phyloP scores from a whole-genome alignment of 805 yeast genomes.

The Vanderwaltozyma tropicalis region DNA sequence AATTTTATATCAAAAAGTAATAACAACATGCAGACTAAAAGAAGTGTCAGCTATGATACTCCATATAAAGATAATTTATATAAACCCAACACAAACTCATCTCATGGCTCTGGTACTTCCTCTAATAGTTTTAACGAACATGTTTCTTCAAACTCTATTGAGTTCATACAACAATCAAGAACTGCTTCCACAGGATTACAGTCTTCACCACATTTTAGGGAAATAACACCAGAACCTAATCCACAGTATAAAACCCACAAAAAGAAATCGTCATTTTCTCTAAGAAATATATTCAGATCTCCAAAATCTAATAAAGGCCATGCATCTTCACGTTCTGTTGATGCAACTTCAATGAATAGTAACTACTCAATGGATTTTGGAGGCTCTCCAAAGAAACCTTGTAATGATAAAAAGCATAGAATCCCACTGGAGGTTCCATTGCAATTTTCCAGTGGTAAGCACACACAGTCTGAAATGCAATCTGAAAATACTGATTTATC shows the following conservation, averaged over 20 bases:
- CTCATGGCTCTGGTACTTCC: slow-evolving; percentile 13
- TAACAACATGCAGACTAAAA: neutral
- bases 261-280: slow-evolving; percentile 22
- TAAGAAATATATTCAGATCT: slow-evolving; percentile 25
- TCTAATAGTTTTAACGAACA: neutral
- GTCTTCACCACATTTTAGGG: neutral
- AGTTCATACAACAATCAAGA: neutral
- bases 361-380: neutral
- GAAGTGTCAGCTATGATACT: slow-evolving; percentile 9
- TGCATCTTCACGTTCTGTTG: neutral
- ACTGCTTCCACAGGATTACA: neutral
- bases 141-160: neutral
- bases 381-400: neutral
- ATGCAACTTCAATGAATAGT: neutral
- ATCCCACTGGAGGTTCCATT: neutral
- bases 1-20: neutral
- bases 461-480: too few species aligned
- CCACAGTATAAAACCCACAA: slow-evolving; percentile 12
- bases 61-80: slow-evolving; percentile 5
- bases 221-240: neutral
- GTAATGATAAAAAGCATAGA: neutral
- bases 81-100: slow-evolving; percentile 16
- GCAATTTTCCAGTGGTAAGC: too few species aligned
- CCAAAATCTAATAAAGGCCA: slow-evolving; percentile 13
- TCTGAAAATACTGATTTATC: too few species aligned